Conservation (phyloP, 257 asterid genomes). For the Lantana camara region DNA sequence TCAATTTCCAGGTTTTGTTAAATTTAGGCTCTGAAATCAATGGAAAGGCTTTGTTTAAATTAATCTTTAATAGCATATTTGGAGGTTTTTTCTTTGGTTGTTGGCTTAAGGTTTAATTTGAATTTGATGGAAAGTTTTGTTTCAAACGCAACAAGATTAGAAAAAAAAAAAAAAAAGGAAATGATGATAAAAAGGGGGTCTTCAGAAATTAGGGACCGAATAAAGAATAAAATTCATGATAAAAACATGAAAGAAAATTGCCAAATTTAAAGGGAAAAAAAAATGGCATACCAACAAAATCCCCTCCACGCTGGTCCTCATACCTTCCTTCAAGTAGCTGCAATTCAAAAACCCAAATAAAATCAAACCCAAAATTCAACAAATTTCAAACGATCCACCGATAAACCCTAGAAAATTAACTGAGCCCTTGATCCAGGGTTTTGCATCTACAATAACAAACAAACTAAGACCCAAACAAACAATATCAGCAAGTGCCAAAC, state of each 20-base stretch:
- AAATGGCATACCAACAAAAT: too few species aligned
- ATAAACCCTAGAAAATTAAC: slow-evolving; percentile 22
- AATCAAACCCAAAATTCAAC: slow-evolving; percentile 9
- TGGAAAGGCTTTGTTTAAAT: not conserved
- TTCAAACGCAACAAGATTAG: too few species aligned
- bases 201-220: too few species aligned
- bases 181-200: too few species aligned
- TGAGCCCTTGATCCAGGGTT: slow-evolving; percentile 31
- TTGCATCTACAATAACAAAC: not conserved
- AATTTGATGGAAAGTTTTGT: too few species aligned
- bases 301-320: too few species aligned
- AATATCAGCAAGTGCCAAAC: not conserved
- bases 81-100: not conserved
- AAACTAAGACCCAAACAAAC: not conserved
- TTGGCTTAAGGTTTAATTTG: not conserved
- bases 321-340: slow-evolving; percentile 97
- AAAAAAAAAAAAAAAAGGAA: too few species aligned
- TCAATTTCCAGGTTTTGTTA: not conserved
- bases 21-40: not conserved
- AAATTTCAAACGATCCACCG: not conserved
- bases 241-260: too few species aligned
- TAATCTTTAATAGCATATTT: not conserved
- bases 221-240: too few species aligned
- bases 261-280: too few species aligned
- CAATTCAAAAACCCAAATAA: slow-evolving; percentile 22